Base-by-base conservation (phyloP, 148 eudicot genomes). In the Mesembryanthemum crystallinum region DNA sequence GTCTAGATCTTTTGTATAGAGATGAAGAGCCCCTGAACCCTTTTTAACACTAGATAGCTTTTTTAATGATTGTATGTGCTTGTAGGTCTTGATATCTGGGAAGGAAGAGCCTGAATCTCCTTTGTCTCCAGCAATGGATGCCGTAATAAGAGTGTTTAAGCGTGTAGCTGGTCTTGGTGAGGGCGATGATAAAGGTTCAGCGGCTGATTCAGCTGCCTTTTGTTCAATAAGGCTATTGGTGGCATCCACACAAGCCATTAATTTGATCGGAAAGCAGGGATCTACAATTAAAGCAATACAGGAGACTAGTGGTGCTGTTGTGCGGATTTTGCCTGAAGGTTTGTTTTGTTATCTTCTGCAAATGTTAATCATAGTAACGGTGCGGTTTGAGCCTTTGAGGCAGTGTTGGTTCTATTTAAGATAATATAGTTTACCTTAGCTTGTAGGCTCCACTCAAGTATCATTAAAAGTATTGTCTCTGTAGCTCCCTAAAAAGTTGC, bases 281-380 rank as follows among this genome's bases (percentile, higher is more conserved):
- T 62, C 86, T 57, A 68, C 77, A 21, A 74, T 85, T 60, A 85
- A 82, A 73, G 62, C 82, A 23, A 83, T 85, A 77, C 98, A 94
- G 80, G 97, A 94, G 84, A 78, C 83, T 64, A 85, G 83, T 64
- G 88, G 89, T 71, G 97, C 96, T 71, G 80, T 92, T 67, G 85
- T 95, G 30, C 86, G 98, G 21, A 83, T 95, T 82, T 88, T 91
- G 27, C 80, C 94, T 28, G 81, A 69, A 78, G 97, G 97, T 90
- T 82, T 74, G 75, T 67, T 69, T 66, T 62, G n/a, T 21, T 59
- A 11, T 68, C 69, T 55, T 74, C 58, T 37, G 15, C 37, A 27
- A 17, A 24, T 62, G 2, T 32, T 51, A 30, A 28, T 13, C 17
- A 21, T 47, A 2, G 59, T 64, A 24, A 35, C 10, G 18, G 18